Percentiles rank a stretch among this genome's conserved stretches.
Evolutionary conservation across 441 rosid genomes (phyloP).

Genomic region (Brassica hybrid): DNA sequence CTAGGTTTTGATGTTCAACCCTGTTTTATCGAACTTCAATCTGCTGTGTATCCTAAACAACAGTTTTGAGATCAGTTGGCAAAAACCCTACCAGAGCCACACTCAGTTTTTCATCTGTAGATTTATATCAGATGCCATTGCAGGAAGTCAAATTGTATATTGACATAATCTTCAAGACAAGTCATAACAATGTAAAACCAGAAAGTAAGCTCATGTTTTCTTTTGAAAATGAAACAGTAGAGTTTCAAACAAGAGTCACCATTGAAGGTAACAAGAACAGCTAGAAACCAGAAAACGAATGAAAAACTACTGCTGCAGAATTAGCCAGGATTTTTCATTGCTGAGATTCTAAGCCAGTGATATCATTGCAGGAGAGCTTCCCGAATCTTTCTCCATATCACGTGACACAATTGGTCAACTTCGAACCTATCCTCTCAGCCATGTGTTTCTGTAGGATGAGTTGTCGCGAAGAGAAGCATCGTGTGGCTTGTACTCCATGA

Average conservation of each 20-base stretch:
- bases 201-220: slow-evolving; percentile 7
- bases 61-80: too few species aligned
- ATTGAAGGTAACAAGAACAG: slow-evolving; percentile 11
- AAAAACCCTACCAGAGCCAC: too few species aligned
- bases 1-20: too few species aligned
- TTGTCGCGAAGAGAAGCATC: slow-evolving; percentile 94
- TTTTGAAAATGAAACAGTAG: background rate
- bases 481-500: slow-evolving; percentile 97
- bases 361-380: slow-evolving; percentile 25
- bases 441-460: slow-evolving; percentile 92
- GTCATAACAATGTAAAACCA: slow-evolving; percentile 17
- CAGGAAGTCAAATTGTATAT: slow-evolving; percentile 20
- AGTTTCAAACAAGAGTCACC: slow-evolving; percentile 25
- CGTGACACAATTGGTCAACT: background rate
- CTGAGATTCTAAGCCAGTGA: background rate
- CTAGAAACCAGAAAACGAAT: slow-evolving; percentile 29
- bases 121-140: background rate
- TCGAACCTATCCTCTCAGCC: slow-evolving; percentile 82
- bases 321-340: background rate
- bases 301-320: slow-evolving; percentile 16
- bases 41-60: too few species aligned
- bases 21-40: too few species aligned
- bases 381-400: background rate
- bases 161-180: slow-evolving; percentile 8
- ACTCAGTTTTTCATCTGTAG: background rate